Conservation (phyloP, 108 stramenopile species). For the Cylindrotheca fusiformis region DNA sequence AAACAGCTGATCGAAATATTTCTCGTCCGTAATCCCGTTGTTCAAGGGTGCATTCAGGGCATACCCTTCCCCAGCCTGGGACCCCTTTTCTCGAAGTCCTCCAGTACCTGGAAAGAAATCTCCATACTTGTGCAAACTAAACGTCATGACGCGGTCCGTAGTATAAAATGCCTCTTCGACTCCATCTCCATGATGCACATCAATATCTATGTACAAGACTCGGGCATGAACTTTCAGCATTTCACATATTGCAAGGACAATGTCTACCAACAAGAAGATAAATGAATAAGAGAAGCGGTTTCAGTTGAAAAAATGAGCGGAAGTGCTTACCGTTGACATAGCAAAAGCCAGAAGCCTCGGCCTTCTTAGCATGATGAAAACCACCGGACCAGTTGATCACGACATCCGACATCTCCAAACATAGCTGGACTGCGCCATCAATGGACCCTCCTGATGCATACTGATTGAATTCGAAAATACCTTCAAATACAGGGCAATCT, state of each 20-base stretch:
- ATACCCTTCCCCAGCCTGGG: constrained; percentile 87
- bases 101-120: constrained; percentile 98
- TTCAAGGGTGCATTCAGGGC: constrained; percentile 92
- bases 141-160: constrained; percentile 98
- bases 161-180: constrained; percentile 99
- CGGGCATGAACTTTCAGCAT: constrained; percentile 95
- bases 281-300: no score
- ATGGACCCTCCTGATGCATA: constrained; percentile 89
- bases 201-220: constrained; percentile 98
- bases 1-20: constrained; percentile 78
- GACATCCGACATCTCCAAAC: constrained; percentile 85
- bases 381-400: constrained; percentile 98
- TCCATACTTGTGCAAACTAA: constrained; percentile 96
- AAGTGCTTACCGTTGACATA: constrained; percentile 96
- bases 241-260: constrained; percentile 96
- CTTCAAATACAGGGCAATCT: constrained; percentile 98
- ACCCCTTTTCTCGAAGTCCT: constrained; percentile 88
- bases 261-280: no score
- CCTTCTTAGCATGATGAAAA: constrained; percentile 96
- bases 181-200: constrained; percentile 97
- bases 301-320: no score
- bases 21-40: constrained; percentile 90
- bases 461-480: constrained; percentile 92
- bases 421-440: constrained; percentile 93
- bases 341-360: constrained; percentile 91